Conservation (phyloP, 2,329 filamentous ascomycete species). For the Achaetomium macrosporum region DNA sequence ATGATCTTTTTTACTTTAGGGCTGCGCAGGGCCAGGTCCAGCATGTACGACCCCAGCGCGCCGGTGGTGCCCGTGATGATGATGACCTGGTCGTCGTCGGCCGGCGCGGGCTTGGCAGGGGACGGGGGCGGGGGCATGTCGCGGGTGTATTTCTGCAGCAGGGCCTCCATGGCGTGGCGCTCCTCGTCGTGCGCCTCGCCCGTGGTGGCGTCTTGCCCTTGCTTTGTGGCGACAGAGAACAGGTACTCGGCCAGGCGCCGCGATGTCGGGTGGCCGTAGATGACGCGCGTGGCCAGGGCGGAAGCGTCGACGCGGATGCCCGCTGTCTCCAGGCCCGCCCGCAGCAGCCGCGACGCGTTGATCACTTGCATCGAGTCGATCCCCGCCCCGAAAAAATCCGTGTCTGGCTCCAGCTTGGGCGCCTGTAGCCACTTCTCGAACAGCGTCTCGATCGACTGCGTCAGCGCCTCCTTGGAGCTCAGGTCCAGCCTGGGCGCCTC, state of each 20-base stretch:
- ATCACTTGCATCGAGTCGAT: constrained; percentile 40
- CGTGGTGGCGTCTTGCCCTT: constrained; percentile 14
- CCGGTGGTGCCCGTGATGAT: constrained; percentile 46
- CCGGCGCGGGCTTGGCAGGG: constrained; percentile 26
- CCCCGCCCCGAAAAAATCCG: constrained; percentile 36
- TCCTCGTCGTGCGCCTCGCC: constrained; percentile 15
- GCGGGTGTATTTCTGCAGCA: constrained; percentile 33
- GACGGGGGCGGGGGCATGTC: constrained; percentile 24
- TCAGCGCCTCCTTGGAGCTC: constrained; percentile 27
- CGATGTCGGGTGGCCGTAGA: constrained; percentile 36
- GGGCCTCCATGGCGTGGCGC: constrained; percentile 29
- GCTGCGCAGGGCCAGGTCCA: constrained; percentile 33
- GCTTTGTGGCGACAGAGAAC: constrained; percentile 23
- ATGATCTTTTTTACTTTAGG: constrained; percentile 37
- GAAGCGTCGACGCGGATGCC: constrained; percentile 32
- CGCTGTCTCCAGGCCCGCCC: constrained; percentile 29
- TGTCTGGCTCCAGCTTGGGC: constrained; percentile 28
- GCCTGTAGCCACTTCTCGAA: constrained; percentile 28
- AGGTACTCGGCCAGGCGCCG: constrained; percentile 33
- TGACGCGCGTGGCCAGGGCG: constrained; percentile 33
- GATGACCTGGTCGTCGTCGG: constrained; percentile 35
- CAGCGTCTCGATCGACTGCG: constrained; percentile 28
- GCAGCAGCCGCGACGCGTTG: constrained; percentile 33
- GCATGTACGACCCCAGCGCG: constrained; percentile 43
- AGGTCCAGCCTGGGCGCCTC: constrained; percentile 28